Base-by-base conservation (phyloP, 2,329 filamentous ascomycete genomes). In the Epicoccum nigrum region DNA sequence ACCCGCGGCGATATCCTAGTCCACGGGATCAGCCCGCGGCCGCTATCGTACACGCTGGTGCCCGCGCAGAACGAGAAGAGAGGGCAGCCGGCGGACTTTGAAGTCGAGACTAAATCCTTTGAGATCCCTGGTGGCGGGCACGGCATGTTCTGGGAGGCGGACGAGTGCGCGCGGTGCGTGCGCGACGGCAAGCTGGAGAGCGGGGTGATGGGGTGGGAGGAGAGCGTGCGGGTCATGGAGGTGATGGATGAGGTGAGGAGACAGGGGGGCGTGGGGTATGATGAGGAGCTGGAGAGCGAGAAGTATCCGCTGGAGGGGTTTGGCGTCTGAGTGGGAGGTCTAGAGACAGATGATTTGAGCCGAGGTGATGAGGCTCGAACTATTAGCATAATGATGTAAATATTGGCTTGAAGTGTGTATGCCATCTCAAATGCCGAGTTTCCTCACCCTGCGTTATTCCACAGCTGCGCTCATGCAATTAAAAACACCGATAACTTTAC, bases 131-230 rank as follows among this genome's bases (percentile, higher is more conserved):
- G 78, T 2, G 90, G 90, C 2, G 90, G 90, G 7, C 86, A 90
- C 59, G 90, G 90, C 44, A 93, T 94, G 89, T 93, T 90, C 75
- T 92, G 87, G 87, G 88, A 92, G 70, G 89, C 89, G 4, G 89
- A 92, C 71, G 89, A 90, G 77, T 87, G 84, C 57, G 89, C 87
- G 89, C 86, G 65, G 64, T 96, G 57, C 80, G 86, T 45, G 88
- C 92, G 72, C 88, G 90, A 30, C 85, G 84, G 75, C 80, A 86
- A 65, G 45, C 11, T 54, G 20, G 86, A 95, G 78, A 91, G 90
- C 68, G 80, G 81, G 50, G 63, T 62, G 15, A 64, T 69, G 38
- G 81, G 81, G 13, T 76, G 93, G 75, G 84, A 86, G 37, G 92
- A 96, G 80, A 92, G 87, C 67, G 79, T 93, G 47, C 82, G 84